A percentile compares a stretch with the other conserved stretches of the same genome.
Conservation (phyloP, 208 protist genomes). For the Trypanosoma grayi region DNA sequence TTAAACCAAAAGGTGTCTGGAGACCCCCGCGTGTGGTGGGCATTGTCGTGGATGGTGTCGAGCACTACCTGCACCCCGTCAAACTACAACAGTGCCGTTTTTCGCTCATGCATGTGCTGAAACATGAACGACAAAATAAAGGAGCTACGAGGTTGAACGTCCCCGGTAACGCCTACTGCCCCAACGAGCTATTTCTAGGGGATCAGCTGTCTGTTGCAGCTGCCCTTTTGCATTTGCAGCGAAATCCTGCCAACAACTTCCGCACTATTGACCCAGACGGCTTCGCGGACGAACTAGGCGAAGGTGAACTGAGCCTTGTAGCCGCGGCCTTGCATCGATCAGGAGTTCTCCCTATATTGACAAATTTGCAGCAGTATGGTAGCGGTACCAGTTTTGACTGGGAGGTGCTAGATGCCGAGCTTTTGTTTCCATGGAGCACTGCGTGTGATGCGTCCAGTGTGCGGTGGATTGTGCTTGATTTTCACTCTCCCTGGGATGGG, state of each 20-base stretch:
- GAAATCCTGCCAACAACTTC: slow-evolving; percentile 46
- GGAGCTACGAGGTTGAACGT: not conserved
- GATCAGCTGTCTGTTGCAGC: slow-evolving; percentile 26
- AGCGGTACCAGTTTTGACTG: slow-evolving; percentile 1
- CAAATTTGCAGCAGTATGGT: slow-evolving; percentile 54
- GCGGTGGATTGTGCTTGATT: slow-evolving; percentile 39
- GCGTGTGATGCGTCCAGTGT: slow-evolving; percentile 30
- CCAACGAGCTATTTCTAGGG: slow-evolving; percentile 45
- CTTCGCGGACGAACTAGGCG: not conserved
- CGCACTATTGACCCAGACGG: slow-evolving; percentile 1
- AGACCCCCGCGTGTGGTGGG: slow-evolving; percentile 50
- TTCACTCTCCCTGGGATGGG: not conserved
- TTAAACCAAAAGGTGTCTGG: slow-evolving; percentile 80
- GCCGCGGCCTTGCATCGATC: slow-evolving; percentile 46
- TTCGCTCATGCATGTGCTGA: slow-evolving; percentile 49
- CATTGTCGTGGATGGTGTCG: slow-evolving; percentile 36
- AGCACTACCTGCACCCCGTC: slow-evolving; percentile 38
- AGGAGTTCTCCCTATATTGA: slow-evolving; percentile 33
- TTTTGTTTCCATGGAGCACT: slow-evolving; percentile 57
- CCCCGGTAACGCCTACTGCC: slow-evolving; percentile 41
- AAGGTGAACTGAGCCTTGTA: slow-evolving; percentile 25
- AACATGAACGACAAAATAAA: slow-evolving; percentile 14
- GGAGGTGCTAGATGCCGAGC: slow-evolving; percentile 53
- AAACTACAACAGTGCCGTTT: slow-evolving; percentile 66
- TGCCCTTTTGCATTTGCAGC: slow-evolving; percentile 32